Conservation (phyloP, 139 green algal genomes). For the Chlorella sp. region DNA sequence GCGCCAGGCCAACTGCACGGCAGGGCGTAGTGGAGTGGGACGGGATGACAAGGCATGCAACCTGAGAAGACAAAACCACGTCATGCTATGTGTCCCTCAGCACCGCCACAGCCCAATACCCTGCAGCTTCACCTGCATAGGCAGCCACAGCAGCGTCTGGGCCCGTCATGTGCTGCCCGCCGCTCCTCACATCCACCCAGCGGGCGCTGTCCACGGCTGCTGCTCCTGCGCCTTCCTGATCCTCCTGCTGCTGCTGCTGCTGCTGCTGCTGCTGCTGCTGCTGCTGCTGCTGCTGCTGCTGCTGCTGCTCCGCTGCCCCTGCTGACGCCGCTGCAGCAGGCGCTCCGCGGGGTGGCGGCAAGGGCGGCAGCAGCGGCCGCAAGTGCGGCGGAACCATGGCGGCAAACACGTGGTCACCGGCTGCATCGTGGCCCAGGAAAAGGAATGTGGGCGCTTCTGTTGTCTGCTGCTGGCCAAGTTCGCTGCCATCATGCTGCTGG, state of each 20-base stretch:
- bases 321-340: neutral
- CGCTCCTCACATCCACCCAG: constrained; percentile 40
- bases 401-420: constrained; percentile 40
- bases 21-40: too few relatives aligned
- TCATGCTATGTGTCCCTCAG: too few relatives aligned
- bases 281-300: neutral
- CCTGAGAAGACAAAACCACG: too few relatives aligned
- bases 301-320: neutral
- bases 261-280: too few relatives aligned
- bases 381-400: neutral
- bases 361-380: constrained; percentile 23
- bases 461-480: neutral
- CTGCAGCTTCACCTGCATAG: too few relatives aligned
- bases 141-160: constrained; percentile 65
- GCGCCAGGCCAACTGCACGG: constrained; percentile 51
- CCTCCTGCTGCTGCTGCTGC: neutral
- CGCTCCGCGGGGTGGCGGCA: neutral
- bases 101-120: too few relatives aligned
- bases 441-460: neutral
- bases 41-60: too few relatives aligned
- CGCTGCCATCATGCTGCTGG: too few relatives aligned
- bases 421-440: constrained; percentile 26
- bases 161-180: constrained; percentile 48
- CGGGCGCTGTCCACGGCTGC: constrained; percentile 26
- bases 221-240: neutral